Evolutionary conservation across 2,329 filamentous ascomycete genomes (phyloP), one percentile per base, ranked within the genome.

Genomic region (Xylaria sp.): DNA sequence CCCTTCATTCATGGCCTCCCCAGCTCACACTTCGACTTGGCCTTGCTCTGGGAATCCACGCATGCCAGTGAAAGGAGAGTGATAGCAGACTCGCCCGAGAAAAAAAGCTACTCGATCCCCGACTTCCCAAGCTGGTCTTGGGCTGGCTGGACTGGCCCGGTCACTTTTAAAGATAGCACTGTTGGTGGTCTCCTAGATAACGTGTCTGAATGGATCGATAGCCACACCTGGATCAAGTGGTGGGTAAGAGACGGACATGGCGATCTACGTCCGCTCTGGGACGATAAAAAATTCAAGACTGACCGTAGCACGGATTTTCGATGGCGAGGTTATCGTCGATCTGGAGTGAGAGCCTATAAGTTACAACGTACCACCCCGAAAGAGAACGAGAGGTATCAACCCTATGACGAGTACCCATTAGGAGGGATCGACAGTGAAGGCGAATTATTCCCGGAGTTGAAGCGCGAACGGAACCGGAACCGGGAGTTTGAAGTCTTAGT

Each of bases 151-250:
- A 69, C 70, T 5, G 71, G 71, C 5, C 60, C 57, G 21, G 60
- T 65, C 42, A 72, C 58, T 35, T 60, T 72, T 3, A 72, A 69
- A 5, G 77, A 78, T 59, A 69, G 69, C 3, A 63, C 73, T 35
- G 47, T 80, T 2, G 70, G 67, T 1, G 78, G 75, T 21, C 72
- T 69, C 37, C 55, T 78, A 8, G 55, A 60, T 5, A 75, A 81
- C 62, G 70, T 80, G 1, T 68, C 71, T 1, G 73, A 78, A n/a
- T 81, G 80, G 79, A 71, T 81, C 6, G 69, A 68, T 18, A 58
- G 72, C 2, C 79, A 77, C 50, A 81, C 80, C 0, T 81, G 79
- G 80, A 81, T 81, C 37, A 60, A 69, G 6, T 81, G 78, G 78
- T 76, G 76, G 42, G 75, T 81, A 1, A 70, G 79, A 18, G 78